Evolutionary conservation across 2,329 filamentous ascomycete species (phyloP), one percentile per base, ranked within the genome.

Genomic region (Aspergillus quadricinctus): DNA sequence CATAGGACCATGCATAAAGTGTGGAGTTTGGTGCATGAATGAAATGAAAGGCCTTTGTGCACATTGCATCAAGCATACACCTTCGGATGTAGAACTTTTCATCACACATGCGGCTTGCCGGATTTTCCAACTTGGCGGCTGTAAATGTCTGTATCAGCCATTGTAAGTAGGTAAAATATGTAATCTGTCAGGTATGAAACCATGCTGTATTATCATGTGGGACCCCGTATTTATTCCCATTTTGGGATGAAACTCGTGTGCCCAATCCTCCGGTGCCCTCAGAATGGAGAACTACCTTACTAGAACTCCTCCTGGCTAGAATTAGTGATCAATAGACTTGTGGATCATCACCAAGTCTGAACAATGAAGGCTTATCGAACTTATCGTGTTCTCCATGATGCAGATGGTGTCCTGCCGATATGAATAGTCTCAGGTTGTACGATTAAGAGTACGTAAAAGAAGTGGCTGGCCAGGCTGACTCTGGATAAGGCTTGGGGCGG

Each of bases 1-100:
- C n/a, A 7, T 17, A 17, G 31, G 31, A 37, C 14, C 14, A 17
- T 37, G 14, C 31, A 7, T 37, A 37, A 27, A 37, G 31, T 37
- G 31, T 37, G 31, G 14, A 37, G 31, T 37, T 37, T 17, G 4
- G 17, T 14, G 17, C 31, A 17, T 7, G 31, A 50, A 41, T 35
- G 50, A 46, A 21, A 40, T 54, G n/a, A 45, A 23, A 45, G 19
- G 41, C n/a, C n/a, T 25, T 46, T 46, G 11, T 46, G 43, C 48
- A 49, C 14, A 49, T 28, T 6, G 11, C 31, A 31, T 46, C 11
- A 25, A 46, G 11, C 19, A 27, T 43, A 54, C 52, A 51, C 52
- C 51, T 50, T 64, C 55, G 59, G 61, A 62, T 62, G 59, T 56
- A 60, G 52, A 49, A 61, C 50, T 62, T 52, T 56, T 41, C 57